Base-by-base conservation (phyloP, 345 rosid species). In the Melaleuca quinquenervia region DNA sequence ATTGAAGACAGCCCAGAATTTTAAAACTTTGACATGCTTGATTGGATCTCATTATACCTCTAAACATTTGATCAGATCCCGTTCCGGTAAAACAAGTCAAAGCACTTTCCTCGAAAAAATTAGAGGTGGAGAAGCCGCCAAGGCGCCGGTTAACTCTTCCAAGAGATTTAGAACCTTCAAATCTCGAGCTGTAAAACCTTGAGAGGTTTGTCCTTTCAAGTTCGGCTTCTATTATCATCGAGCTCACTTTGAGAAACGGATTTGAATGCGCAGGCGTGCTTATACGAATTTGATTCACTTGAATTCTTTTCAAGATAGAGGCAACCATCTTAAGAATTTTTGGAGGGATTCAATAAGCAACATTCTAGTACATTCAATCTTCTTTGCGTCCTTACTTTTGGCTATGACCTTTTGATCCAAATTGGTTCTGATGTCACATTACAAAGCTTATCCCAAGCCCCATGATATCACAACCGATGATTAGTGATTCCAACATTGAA, bases 151-250 rank as follows among this genome's bases (percentile, higher is more conserved):
- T 41, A 41, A 4, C 41, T 41, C 41, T 8, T 36, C 0, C 0
- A 18, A 0, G 3, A 8, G 11, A 32, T 70, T 70, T 32, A 70
- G 3, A 36, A 36, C 24, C 18, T 18, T 70, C 1, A 8, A 18
- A 6, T 2, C 3, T 1, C 3, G 0, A 0, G 1, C 2, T 18
- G 7, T 70, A 32, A 32, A 18, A 64, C 0, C 7, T 64, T 1
- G 3, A 29, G 3, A 70, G 3, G 1, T 32, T 32, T 8, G 1
- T 1, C 24, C 21, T 32, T 70, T 70, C 24, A 70, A 70, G 8
- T 24, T 70, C 24, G 13, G 36, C 48, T 18, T 70, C n/a, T 54
- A 10, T 24, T 54, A 22, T 54, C 21, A 22, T 54, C 7, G n/a
- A 54, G 60, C n/a, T 22, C 60, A 8, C n/a, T 54, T 70, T 32